Percentiles rank a stretch among this genome's conserved stretches.
Conservation (phyloP, 2,329 filamentous ascomycete genomes). For the Cercospora citrullina region DNA sequence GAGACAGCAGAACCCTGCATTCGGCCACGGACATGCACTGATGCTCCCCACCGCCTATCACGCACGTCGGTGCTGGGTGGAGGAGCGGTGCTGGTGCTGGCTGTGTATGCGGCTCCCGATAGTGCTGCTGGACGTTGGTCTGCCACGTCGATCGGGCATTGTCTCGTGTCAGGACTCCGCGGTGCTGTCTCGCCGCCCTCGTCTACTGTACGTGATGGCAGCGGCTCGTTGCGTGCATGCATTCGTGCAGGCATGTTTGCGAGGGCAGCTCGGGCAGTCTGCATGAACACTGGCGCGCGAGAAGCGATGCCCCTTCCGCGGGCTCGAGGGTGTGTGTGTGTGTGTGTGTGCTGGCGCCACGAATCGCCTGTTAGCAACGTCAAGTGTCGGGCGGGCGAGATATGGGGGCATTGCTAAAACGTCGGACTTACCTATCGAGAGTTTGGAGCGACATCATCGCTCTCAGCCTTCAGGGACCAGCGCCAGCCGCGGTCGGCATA, state of each 20-base stretch:
- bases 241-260: not conserved
- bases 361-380: not conserved
- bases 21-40: not conserved
- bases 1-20: not conserved
- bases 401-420: not conserved
- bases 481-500: not conserved
- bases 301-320: not conserved
- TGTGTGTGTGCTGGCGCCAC: not conserved
- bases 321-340: not conserved
- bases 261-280: not conserved
- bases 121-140: not conserved
- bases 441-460: slow-evolving; percentile 7
- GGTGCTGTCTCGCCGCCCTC: not conserved
- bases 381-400: not conserved
- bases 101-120: not conserved
- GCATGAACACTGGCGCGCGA: slow-evolving; percentile 11
- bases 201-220: not conserved
- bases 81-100: not conserved
- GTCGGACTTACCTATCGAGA: not conserved
- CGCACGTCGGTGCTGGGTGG: not conserved
- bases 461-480: not conserved
- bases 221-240: not conserved
- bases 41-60: not conserved
- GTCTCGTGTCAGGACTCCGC: no score
- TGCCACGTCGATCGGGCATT: slow-evolving; percentile 1